These are phyloP conservation scores for Termitomyces sp. DNA, from an alignment of 768 basidiomycete genomes.

Conservation along the genomic window DNA sequence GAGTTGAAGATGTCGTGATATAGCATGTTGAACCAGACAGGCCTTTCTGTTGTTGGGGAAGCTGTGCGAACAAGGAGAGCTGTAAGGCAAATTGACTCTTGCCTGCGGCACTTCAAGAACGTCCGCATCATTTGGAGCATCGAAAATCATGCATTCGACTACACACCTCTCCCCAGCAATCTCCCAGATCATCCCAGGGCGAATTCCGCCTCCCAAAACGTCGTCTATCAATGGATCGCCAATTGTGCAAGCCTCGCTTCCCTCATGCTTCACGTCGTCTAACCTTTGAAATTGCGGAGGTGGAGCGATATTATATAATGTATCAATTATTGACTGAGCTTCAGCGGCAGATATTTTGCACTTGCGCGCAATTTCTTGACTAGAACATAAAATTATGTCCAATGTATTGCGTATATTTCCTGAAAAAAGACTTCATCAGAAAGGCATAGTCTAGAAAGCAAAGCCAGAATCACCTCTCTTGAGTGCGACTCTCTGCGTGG, in stretches of 20 bases:
- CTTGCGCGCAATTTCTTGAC: conserved; percentile 48
- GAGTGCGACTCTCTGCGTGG: conserved; percentile 11
- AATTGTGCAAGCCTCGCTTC: conserved; percentile 54
- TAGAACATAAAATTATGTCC: conserved; percentile 44
- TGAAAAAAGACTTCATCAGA: conserved; percentile 16
- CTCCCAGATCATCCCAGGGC: conserved; percentile 81
- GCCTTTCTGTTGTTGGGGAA: conserved; percentile 51
- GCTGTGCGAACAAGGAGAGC: conserved; percentile 72
- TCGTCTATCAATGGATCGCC: conserved; percentile 69
- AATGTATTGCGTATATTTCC: conserved; percentile 41
- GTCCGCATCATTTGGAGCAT: background rate
- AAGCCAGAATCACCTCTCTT: conserved; percentile 22
- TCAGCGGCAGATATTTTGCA: conserved; percentile 48
- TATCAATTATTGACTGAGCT: conserved; percentile 42
- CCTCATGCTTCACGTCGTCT: conserved; percentile 27
- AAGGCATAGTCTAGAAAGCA: background rate
- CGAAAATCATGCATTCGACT: background rate
- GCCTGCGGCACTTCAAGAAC: conserved; percentile 69
- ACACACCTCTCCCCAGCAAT: conserved; percentile 81
- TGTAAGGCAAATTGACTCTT: conserved; percentile 93
- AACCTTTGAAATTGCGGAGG: conserved; percentile 34
- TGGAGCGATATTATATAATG: conserved; percentile 37
- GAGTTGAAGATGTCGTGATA: conserved; percentile 63
- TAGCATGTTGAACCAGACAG: conserved; percentile 68
- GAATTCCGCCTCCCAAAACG: conserved; percentile 73